Evolutionary conservation across 202 grass and related monocot species (phyloP), one percentile per base, ranked within the genome.

Genomic region (Setaria italica): DNA sequence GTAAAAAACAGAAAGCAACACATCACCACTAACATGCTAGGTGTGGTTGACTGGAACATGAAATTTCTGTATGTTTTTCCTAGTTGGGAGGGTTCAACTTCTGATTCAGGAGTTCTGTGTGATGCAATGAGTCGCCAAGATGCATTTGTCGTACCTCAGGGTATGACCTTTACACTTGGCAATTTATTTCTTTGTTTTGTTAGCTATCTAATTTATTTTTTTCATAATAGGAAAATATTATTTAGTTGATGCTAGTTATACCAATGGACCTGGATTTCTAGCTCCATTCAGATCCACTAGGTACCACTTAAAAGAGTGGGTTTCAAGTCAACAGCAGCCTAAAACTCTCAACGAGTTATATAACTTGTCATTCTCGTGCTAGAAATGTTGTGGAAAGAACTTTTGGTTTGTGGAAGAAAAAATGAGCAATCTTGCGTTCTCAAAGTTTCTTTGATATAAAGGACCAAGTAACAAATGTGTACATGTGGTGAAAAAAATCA

Each of bases 261-360:
- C 34, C 11, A 78, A 78, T 63, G 76, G 13, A 4, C 74, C 13
- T 64, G 14, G 54, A 50, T 83, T 83, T 74, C 29, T 83, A 64
- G 11, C 41, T n/a, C 17, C 43, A 21, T 74, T 32, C 9, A 11
- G 39, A 25, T 48, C 39, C 1, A 33, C 21, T 47, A 3, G 57
- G 20, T 78, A 78, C 8, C 34, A 78, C 35, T 47, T 78, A 10
- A 62, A 78, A 25, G 56, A 78, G n/a, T 78, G 41, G 76, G 58
- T 4, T 45, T 7, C 57, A 33, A 63, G 58, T 34, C 63, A 54
- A 47, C 37, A 45, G 6, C 12, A 46, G 2, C n/a, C 37, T 4
- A 45, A 21, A 42, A 64, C 67, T 6, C 1, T 19, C 0, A 70
- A 70, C 21, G 67, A 70, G 39, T 21, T 70, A 1, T 43, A 20